These are phyloP conservation scores for Trametes cubensis DNA, from an alignment of 768 basidiomycete genomes.

Conservation along the genomic window DNA sequence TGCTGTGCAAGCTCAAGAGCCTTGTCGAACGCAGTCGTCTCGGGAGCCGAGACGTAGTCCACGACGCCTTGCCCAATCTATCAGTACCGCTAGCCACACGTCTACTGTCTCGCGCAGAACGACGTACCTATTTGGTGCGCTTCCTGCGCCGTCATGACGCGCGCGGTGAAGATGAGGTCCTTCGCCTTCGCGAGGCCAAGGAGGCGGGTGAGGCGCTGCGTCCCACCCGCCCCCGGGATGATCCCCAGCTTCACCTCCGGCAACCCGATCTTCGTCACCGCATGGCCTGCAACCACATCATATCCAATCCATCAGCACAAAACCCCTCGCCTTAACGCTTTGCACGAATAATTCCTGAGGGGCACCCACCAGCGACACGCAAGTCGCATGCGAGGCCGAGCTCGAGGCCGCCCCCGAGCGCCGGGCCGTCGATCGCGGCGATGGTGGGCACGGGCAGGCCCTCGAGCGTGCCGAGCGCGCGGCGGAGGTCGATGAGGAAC, in stretches of 20 bases:
- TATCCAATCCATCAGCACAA: background rate
- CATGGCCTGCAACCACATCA: constrained; percentile 46
- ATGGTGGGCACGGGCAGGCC: constrained; percentile 85
- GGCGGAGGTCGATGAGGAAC: constrained; percentile 77
- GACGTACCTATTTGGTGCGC: constrained; percentile 70
- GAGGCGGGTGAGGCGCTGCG: constrained; percentile 78
- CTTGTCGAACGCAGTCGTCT: constrained; percentile 63
- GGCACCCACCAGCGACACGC: constrained; percentile 81
- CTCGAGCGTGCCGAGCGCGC: constrained; percentile 75
- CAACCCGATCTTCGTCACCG: constrained; percentile 83
- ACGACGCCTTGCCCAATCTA: constrained; percentile 61
- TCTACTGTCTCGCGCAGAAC: background rate
- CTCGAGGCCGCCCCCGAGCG: constrained; percentile 92
- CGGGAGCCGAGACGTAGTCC: constrained; percentile 73
- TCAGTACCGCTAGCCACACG: background rate
- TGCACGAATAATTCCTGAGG: background rate
- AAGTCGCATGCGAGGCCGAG: constrained; percentile 87
- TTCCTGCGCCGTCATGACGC: constrained; percentile 64
- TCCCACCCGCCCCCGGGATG: constrained; percentile 90
- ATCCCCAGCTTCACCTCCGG: constrained; percentile 81
- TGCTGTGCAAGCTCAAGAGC: constrained; percentile 69
- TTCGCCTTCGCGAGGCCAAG: constrained; percentile 82
- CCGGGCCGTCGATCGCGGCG: constrained; percentile 90
- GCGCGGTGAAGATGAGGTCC: constrained; percentile 83
- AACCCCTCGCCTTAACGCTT: no score